Conservation (phyloP, 1,139 yeast genomes). For the Pichia sp. region DNA sequence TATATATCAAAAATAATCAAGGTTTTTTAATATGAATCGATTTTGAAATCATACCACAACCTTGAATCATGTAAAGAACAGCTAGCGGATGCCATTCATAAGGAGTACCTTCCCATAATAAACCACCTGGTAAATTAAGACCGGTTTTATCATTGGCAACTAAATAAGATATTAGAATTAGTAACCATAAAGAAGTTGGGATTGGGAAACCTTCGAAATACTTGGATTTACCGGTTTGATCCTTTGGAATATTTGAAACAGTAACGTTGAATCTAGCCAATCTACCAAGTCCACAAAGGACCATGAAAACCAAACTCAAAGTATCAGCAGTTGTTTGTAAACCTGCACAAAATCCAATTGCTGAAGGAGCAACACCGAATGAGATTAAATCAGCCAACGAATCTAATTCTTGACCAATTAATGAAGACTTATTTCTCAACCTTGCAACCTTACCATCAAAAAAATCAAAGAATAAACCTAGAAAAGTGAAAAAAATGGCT, state of each 20-base stretch:
- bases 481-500: conserved; percentile 79
- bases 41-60: conserved; percentile 89
- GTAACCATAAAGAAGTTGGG: conserved; percentile 78
- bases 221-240: conserved; percentile 70
- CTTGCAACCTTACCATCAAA: conserved; percentile 97
- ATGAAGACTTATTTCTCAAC: conserved; percentile 80
- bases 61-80: conserved; percentile 63
- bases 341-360: conserved; percentile 88
- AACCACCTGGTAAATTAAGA: conserved; percentile 57
- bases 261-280: conserved; percentile 94
- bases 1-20: conserved; percentile 28
- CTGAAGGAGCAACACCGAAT: conserved; percentile 90
- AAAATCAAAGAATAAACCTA: conserved; percentile 91
- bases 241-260: conserved; percentile 88
- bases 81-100: conserved; percentile 72
- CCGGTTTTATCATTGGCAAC: conserved; percentile 42
- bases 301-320: conserved; percentile 72
- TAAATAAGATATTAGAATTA: conserved; percentile 60
- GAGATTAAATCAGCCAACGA: conserved; percentile 91
- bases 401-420: conserved; percentile 97
- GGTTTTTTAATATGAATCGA: conserved; percentile 88
- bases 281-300: conserved; percentile 87
- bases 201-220: conserved; percentile 93
- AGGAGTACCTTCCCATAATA: conserved; percentile 43
- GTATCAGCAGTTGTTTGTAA: conserved; percentile 79